These are phyloP conservation scores for Kwoniella dejecticola DNA, from an alignment of 768 basidiomycete species.

Conservation along the genomic window DNA sequence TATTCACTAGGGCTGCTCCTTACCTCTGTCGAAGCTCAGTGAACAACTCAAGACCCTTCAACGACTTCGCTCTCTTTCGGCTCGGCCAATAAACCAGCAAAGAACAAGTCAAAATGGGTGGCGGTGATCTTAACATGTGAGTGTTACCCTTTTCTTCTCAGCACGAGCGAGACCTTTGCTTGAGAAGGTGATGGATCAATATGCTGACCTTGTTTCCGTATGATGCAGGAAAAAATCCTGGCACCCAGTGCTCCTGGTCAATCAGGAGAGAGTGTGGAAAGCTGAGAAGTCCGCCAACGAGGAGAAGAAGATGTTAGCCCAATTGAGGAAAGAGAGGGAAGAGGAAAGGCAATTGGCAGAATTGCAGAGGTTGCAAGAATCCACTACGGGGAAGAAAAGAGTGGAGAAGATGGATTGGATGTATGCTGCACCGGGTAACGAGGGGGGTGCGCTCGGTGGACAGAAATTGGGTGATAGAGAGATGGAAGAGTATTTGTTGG, in stretches of 20 bases:
- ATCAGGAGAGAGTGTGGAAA: conserved; percentile 99
- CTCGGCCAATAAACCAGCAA: conserved; percentile 17
- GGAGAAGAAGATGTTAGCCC: conserved; percentile 97
- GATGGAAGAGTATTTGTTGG: conserved; percentile 91
- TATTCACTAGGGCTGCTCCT: too few relatives aligned
- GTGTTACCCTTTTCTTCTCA: conserved; percentile 55
- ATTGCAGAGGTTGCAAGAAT: conserved; percentile 90
- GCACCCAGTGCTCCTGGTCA: conserved; percentile 96
- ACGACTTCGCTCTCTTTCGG: too few relatives aligned
- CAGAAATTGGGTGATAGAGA: conserved; percentile 64
- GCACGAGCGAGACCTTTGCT: background rate
- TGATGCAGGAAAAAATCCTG: conserved; percentile 67
- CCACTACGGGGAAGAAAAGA: conserved; percentile 90
- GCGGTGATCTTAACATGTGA: conserved; percentile 96
- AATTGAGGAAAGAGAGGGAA: conserved; percentile 95
- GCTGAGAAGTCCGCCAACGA: conserved; percentile 97
- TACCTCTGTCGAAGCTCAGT: too few relatives aligned
- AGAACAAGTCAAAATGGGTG: conserved; percentile 77
- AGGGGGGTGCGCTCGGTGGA: conserved; percentile 63
- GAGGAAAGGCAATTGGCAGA: conserved; percentile 97
- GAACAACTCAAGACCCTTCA: too few relatives aligned
- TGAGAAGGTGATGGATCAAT: background rate
- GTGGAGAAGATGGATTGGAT: conserved; percentile 98
- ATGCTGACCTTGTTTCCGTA: conserved; percentile 7
- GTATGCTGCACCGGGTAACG: conserved; percentile 95